phyloP scores from a whole-genome alignment of 148 eudicot genomes.

The Rhododendron henanense region DNA sequence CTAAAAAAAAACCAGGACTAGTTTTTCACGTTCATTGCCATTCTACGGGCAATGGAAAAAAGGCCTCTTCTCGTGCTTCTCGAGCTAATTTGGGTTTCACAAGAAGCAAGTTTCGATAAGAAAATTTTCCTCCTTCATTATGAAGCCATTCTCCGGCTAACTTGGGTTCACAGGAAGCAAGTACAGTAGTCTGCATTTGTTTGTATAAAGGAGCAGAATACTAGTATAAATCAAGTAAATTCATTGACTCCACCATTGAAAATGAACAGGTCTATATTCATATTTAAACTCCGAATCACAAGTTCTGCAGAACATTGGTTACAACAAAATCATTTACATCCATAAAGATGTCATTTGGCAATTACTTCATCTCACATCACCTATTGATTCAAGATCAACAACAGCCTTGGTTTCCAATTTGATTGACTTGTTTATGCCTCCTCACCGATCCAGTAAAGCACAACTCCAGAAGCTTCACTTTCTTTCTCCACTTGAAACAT shows the following conservation, averaged over 20 bases:
- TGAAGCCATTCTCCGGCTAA: neutral
- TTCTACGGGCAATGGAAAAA: neutral
- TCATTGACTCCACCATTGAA: neutral
- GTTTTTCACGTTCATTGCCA: neutral
- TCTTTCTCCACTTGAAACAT: neutral
- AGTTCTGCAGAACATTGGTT: neutral
- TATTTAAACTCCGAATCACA: neutral
- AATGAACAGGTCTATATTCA: neutral
- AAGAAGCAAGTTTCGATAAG: too few species aligned
- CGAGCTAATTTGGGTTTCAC: neutral
- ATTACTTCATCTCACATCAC: neutral
- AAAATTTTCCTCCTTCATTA: too few species aligned
- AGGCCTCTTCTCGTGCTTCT: neutral
- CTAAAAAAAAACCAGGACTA: neutral
- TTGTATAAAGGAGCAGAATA: too few species aligned
- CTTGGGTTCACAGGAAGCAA: too few species aligned
- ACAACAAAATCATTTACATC: neutral
- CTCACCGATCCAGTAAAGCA: neutral
- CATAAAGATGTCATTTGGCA: neutral
- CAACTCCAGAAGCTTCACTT: neutral
- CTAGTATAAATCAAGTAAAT: too few species aligned
- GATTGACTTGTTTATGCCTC: neutral
- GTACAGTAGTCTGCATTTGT: too few species aligned
- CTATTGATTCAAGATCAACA: neutral
- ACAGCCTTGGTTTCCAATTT: neutral